Evolutionary conservation across 768 basidiomycete genomes (phyloP).

Genomic region (Kwoniella sp.): DNA sequence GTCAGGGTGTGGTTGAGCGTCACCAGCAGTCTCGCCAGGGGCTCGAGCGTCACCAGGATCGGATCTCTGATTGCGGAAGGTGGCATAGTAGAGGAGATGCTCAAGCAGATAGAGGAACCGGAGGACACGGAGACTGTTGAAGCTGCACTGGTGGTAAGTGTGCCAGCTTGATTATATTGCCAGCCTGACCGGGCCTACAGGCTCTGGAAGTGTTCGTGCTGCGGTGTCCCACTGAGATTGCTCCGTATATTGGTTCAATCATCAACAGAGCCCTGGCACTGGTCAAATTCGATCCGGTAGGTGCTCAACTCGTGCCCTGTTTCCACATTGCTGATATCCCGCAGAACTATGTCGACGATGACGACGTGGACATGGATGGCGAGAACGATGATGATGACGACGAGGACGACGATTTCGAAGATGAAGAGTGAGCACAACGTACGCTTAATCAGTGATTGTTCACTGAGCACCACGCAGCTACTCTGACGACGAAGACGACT

Average conservation of each 20-base stretch:
- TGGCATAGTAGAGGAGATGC: constrained; percentile 18
- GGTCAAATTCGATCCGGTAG: constrained; percentile 89
- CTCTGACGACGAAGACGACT: constrained; percentile 96
- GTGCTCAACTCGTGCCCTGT: constrained; percentile 27
- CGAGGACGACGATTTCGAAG: constrained; percentile 73
- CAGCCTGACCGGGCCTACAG: constrained; percentile 47
- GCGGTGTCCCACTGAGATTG: constrained; percentile 76
- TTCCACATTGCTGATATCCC: neutral
- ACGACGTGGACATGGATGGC: constrained; percentile 62
- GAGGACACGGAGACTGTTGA: constrained; percentile 40
- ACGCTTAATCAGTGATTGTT: neutral
- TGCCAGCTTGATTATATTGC: neutral
- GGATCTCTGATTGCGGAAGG: constrained; percentile 25
- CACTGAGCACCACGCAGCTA: constrained; percentile 57
- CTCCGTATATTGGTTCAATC: constrained; percentile 65
- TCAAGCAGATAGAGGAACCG: constrained; percentile 29
- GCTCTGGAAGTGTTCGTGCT: constrained; percentile 80
- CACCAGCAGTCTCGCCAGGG: constrained; percentile 66
- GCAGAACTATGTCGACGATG: constrained; percentile 62
- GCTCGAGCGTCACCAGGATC: constrained; percentile 51
- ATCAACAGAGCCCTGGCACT: constrained; percentile 67
- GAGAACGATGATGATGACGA: constrained; percentile 59
- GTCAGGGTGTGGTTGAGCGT: constrained; percentile 58
- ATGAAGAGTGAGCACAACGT: constrained; percentile 62
- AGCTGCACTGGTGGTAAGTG: constrained; percentile 34